Evolutionary conservation across 140 eudicot genomes (phyloP).

Genomic region (Bidens hawaiensis): DNA sequence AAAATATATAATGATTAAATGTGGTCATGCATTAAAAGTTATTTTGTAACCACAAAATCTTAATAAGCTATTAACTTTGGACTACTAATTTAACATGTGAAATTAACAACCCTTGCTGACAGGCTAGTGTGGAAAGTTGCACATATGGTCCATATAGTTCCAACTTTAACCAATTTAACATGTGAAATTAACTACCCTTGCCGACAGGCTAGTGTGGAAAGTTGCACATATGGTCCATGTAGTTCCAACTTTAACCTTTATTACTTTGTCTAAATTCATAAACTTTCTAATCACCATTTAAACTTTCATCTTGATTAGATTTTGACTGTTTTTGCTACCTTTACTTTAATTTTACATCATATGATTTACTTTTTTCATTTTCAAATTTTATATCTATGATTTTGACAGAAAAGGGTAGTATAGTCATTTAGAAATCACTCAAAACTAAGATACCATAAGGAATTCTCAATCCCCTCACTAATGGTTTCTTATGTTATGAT

Average conservation of each 20-base stretch:
- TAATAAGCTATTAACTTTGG: no score
- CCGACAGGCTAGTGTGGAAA: not conserved
- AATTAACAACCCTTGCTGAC: conserved; percentile 14
- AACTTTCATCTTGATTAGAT: not conserved
- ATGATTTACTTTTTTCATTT: not conserved
- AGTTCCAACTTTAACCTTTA: not conserved
- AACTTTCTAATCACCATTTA: not conserved
- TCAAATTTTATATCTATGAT: not conserved
- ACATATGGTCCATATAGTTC: not conserved
- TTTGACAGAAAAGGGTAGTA: not conserved
- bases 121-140: not conserved
- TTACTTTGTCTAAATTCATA: not conserved
- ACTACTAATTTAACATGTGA: not conserved
- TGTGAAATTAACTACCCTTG: conserved; percentile 16
- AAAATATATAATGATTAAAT: no score
- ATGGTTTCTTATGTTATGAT: not conserved
- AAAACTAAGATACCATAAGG: no score
- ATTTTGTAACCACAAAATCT: no score
- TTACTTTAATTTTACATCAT: not conserved
- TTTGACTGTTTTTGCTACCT: not conserved
- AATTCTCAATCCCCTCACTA: no score
- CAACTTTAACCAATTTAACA: conserved; percentile 4
- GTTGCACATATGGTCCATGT: not conserved
- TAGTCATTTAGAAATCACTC: not conserved
- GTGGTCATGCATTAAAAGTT: no score